Conservation (phyloP, 129 eudicot species). For the Calendula officinalis region DNA sequence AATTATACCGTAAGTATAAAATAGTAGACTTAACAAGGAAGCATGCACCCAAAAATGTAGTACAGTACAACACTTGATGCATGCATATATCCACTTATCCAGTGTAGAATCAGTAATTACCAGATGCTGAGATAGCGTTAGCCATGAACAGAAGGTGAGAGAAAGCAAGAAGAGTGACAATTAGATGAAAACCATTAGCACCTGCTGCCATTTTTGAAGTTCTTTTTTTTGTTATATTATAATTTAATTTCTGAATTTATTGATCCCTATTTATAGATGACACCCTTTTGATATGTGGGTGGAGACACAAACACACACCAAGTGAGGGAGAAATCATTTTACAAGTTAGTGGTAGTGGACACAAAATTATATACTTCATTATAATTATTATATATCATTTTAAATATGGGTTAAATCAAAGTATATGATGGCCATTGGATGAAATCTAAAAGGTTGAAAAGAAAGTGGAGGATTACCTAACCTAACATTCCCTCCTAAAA, state of each 20-base stretch:
- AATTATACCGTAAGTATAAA: not conserved
- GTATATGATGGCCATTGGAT: conserved; percentile 9
- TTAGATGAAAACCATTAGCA: conserved; percentile 29
- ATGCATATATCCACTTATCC: not conserved
- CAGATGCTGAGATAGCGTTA: not conserved
- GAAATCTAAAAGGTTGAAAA: conserved; percentile 29
- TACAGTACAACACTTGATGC: not conserved
- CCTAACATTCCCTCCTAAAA: conserved; percentile 36
- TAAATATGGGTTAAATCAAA: not conserved
- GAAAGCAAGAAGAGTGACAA: conserved; percentile 41
- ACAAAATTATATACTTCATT: conserved; percentile 27
- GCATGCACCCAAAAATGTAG: conserved; percentile 21
- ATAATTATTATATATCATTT: too few species aligned
- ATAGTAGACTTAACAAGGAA: too few species aligned
- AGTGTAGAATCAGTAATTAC: conserved; percentile 10
- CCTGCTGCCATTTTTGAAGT: conserved; percentile 30
- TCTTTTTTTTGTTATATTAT: conserved; percentile 3
- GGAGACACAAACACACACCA: conserved; percentile 45
- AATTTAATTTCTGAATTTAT: conserved; percentile 2
- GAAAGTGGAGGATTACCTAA: conserved; percentile 42
- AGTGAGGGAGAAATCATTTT: conserved; percentile 35
- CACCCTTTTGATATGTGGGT: conserved; percentile 38
- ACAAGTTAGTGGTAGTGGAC: conserved; percentile 35
- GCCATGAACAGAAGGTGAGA: conserved; percentile 36
- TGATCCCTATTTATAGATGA: conserved; percentile 25